Conservation (phyloP, 139 green algal species). For the Micromonas commoda region DNA sequence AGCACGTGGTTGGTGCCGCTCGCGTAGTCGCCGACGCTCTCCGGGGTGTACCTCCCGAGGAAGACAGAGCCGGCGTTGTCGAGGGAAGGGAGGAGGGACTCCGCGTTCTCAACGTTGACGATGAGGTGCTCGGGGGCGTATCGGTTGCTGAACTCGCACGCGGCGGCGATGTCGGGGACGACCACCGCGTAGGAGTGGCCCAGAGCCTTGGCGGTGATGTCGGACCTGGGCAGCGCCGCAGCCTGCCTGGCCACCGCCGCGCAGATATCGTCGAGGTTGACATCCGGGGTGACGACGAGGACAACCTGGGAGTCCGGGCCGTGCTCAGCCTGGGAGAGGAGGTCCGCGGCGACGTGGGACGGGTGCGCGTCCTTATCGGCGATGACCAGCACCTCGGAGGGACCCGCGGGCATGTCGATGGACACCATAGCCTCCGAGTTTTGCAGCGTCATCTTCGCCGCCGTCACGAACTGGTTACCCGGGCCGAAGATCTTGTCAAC, state of each 20-base stretch:
- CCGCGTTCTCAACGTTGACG: conserved; percentile 82
- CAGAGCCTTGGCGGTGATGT: conserved; percentile 77
- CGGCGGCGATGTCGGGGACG: conserved; percentile 60
- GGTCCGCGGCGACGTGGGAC: conserved; percentile 81
- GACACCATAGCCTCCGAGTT: conserved; percentile 85
- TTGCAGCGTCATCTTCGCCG: conserved; percentile 76
- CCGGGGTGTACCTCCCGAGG: conserved; percentile 85
- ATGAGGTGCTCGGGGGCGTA: conserved; percentile 99
- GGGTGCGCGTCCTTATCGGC: conserved; percentile 71
- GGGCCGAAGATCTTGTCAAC: conserved; percentile 55
- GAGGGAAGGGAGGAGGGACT: conserved; percentile 73
- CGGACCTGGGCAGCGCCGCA: conserved; percentile 70
- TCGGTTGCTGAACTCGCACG: conserved; percentile 37
- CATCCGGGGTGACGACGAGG: conserved; percentile 79
- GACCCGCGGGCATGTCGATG: conserved; percentile 95
- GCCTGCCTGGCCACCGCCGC: conserved; percentile 73
- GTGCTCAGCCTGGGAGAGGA: conserved; percentile 96
- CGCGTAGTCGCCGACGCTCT: conserved; percentile 96
- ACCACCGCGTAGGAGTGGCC: conserved; percentile 72
- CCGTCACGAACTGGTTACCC: conserved; percentile 61
- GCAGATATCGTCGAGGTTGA: conserved; percentile 71
- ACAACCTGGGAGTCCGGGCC: conserved; percentile 88
- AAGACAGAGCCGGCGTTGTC: conserved; percentile 91
- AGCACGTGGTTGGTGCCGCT: conserved; percentile 96
- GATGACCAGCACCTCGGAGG: conserved; percentile 83